Evolutionary conservation across 495 filamentous ascomycete genomes (phyloP).

Genomic region (Daldinia grandis): DNA sequence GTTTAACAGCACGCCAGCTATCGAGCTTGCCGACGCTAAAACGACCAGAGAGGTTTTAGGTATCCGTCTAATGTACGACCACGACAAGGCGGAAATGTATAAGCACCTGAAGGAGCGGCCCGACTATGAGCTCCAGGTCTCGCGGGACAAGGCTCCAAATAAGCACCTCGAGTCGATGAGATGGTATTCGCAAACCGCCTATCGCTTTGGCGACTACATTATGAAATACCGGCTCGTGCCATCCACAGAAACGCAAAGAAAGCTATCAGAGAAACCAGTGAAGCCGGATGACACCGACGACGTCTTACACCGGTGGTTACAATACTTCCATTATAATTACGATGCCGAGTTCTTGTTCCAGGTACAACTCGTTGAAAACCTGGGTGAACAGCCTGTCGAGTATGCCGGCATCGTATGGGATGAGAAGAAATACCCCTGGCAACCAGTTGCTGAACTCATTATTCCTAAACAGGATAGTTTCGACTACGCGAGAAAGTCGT

Average conservation of each 20-base stretch:
- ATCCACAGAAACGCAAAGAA: constrained; percentile 47
- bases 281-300: constrained; percentile 51
- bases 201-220: constrained; percentile 59
- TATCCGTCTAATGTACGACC: constrained; percentile 55
- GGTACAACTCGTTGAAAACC: constrained; percentile 56
- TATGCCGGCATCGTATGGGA: constrained; percentile 60
- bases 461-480: constrained; percentile 58
- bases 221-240: constrained; percentile 59
- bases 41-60: constrained; percentile 58
- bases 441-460: constrained; percentile 55
- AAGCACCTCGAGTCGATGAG: constrained; percentile 54
- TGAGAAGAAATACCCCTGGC: constrained; percentile 56
- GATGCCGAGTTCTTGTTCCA: constrained; percentile 59
- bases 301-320: constrained; percentile 53
- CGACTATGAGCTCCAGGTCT: constrained; percentile 55
- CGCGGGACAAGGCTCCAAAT: constrained; percentile 49
- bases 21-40: constrained; percentile 58
- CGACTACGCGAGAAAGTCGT: constrained; percentile 51
- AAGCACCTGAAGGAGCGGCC: constrained; percentile 52
- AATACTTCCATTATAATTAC: constrained; percentile 53
- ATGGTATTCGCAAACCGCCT: constrained; percentile 60
- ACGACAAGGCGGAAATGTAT: constrained; percentile 49
- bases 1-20: constrained; percentile 58
- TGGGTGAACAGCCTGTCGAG: constrained; percentile 59
- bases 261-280: constrained; percentile 51